phyloP scores from a whole-genome alignment of 352 stramenopile species.

The Phytophthora quininea region DNA sequence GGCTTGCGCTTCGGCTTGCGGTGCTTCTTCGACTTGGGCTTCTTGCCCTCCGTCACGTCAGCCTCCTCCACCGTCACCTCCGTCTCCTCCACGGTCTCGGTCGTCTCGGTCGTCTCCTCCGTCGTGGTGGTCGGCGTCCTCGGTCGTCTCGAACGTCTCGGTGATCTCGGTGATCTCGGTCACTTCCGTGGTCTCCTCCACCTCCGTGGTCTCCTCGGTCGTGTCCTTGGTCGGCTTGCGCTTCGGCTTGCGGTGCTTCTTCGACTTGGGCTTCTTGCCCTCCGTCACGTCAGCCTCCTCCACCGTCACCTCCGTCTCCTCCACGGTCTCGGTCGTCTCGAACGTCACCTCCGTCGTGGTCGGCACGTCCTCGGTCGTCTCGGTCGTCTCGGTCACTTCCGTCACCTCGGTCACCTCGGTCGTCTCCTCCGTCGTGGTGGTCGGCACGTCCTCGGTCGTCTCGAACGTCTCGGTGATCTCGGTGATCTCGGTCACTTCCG shows the following conservation, averaged over 20 bases:
- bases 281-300: constrained; percentile 1
- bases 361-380: constrained; percentile 8
- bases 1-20: constrained; percentile 18
- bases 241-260: constrained; percentile 15
- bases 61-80: neutral
- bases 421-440: neutral
- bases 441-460: constrained; percentile 1
- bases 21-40: constrained; percentile 21
- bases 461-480: constrained; percentile 1
- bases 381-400: constrained; percentile 5
- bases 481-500: constrained; percentile 7
- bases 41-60: constrained; percentile 9
- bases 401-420: neutral
- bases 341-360: neutral
- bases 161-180: neutral
- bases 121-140: neutral
- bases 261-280: constrained; percentile 25
- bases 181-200: constrained; percentile 8
- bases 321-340: constrained; percentile 5
- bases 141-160: neutral
- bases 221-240: constrained; percentile 6
- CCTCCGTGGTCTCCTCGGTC: constrained; percentile 2
- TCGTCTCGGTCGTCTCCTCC: neutral
- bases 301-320: constrained; percentile 2
- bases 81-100: neutral